Evolutionary conservation across 805 yeast genomes (phyloP).

Genomic region (Ogataea saltuana): DNA sequence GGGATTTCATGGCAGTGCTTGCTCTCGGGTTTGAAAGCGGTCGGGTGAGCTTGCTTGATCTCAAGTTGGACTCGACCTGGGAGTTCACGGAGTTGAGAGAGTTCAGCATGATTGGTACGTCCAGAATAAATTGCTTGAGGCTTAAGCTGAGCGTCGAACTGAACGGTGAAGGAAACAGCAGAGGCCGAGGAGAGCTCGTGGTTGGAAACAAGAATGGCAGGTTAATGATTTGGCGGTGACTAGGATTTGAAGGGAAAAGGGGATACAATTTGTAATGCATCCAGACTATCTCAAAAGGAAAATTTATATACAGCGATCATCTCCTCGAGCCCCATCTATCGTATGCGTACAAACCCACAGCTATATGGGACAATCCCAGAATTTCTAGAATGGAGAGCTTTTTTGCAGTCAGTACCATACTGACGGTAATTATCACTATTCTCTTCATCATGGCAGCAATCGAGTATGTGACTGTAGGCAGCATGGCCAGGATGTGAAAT

Average conservation of each 20-base stretch:
- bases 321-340: slow-evolving; percentile 53
- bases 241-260: background rate
- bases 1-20: slow-evolving; percentile 40
- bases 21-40: slow-evolving; percentile 37
- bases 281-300: background rate
- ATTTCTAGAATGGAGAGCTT: slow-evolving; percentile 47
- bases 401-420: slow-evolving; percentile 65
- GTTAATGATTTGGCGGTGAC: slow-evolving; percentile 48
- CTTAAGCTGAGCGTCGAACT: slow-evolving; percentile 35
- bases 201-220: slow-evolving; percentile 57
- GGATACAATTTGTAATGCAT: no score
- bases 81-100: slow-evolving; percentile 27
- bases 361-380: slow-evolving; percentile 52
- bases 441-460: slow-evolving; percentile 87
- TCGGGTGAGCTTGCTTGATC: slow-evolving; percentile 29
- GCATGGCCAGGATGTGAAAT: slow-evolving; percentile 74
- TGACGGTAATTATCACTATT: slow-evolving; percentile 76
- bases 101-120: slow-evolving; percentile 24
- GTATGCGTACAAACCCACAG: slow-evolving; percentile 58
- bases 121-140: slow-evolving; percentile 35
- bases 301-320: slow-evolving; percentile 14
- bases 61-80: slow-evolving; percentile 23
- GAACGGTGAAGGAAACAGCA: slow-evolving; percentile 37
- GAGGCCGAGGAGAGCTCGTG: slow-evolving; percentile 40
- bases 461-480: slow-evolving; percentile 83